Evolutionary conservation across 495 filamentous ascomycete genomes (phyloP), one percentile per base, ranked within the genome.

Genomic region (Talaromyces thailandensis): DNA sequence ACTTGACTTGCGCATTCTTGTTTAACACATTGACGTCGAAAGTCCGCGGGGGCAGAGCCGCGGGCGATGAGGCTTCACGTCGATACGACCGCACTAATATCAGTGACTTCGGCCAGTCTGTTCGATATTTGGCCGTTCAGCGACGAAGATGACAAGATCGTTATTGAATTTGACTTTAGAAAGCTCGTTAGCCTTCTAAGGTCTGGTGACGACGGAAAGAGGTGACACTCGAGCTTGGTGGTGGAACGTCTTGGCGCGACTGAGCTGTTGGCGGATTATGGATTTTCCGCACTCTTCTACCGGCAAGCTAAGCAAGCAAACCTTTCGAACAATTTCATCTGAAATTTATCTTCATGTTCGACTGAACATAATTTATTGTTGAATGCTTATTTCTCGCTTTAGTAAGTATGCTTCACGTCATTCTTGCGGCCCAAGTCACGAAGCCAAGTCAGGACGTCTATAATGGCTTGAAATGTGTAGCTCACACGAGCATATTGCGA

Each of bases 181-280:
- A 24, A 53, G 50, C 50, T 53, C 23, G 50, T 26, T 21, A 53
- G 50, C 25, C 6, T 53, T 53, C 11, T 24, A 53, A 28, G 18
- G 50, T 28, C 24, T 53, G 50, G 50, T 53, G 50, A 14, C 23
- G 21, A 28, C 50, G 50, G 50, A 24, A 53, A 53, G 50, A 53
- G 50, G 24, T 53, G 50, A 12, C 50, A 58, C 21, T 14, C 25
- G 29, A 58, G 56, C 56, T 57, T 58, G 29, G 56, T 58, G 56
- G 29, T 58, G 56, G 29, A 32, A 32, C 12, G 56, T 58, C 56
- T 58, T 58, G 56, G 56, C 56, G 55, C 55, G 43, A 21, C n/a
- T 48, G 43, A 48, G 43, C n/a, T 48, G 43, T 48, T 2, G 4
- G 4, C 43, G 43, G 43, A 48, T 48, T 48, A 48, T 21, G 18